Evolutionary conservation across 257 asterid species (phyloP).

Genomic region (Scutellaria galericulata): DNA sequence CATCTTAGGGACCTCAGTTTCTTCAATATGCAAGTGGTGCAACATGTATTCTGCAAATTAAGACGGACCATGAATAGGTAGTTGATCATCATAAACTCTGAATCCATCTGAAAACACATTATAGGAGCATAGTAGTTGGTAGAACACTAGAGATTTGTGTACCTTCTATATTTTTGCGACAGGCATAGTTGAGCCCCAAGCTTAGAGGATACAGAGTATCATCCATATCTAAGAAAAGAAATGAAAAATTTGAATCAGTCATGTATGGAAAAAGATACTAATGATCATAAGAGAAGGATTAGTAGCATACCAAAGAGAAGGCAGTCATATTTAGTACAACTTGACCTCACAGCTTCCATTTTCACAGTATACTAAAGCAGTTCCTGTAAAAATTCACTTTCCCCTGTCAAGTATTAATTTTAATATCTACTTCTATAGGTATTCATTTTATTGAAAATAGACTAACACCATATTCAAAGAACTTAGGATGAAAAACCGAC

Average conservation of each 20-base stretch:
- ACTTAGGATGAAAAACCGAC: background rate
- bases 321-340: slow-evolving; percentile 58
- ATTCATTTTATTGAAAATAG: background rate
- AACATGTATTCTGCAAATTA: slow-evolving; percentile 70
- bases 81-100: slow-evolving; percentile 11
- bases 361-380: slow-evolving; percentile 24
- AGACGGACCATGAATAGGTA: background rate
- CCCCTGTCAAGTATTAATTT: slow-evolving; percentile 18
- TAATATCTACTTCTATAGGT: background rate
- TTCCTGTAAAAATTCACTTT: slow-evolving; percentile 22
- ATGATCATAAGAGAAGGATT: background rate
- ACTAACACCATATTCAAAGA: slow-evolving; percentile 8
- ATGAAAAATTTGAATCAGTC: background rate
- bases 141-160: slow-evolving; percentile 28
- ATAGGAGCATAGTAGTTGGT: background rate
- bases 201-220: slow-evolving; percentile 90
- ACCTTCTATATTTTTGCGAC: slow-evolving; percentile 88
- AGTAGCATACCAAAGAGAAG: slow-evolving; percentile 62
- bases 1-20: slow-evolving; percentile 71
- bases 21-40: slow-evolving; percentile 65
- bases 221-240: slow-evolving; percentile 68
- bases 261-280: background rate
- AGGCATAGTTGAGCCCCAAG: slow-evolving; percentile 74
- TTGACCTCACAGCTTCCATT: slow-evolving; percentile 62
- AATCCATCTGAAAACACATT: background rate